Conservation (phyloP, 192 early-diverging fungal genomes). For the Glomus cerebriforme region DNA sequence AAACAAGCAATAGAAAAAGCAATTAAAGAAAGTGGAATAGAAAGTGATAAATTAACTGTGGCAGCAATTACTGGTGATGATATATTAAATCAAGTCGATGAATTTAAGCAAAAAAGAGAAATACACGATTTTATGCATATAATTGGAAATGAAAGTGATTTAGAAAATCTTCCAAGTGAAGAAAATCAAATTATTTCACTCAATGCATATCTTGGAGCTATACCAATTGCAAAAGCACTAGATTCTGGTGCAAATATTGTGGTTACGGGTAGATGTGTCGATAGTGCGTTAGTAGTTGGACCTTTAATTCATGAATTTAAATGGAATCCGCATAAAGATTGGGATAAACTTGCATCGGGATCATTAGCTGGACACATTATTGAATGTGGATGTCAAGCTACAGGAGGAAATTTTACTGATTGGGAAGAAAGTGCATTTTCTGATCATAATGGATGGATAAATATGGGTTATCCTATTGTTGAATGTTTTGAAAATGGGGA, state of each 20-base stretch:
- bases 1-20: slow-evolving; percentile 63
- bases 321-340: slow-evolving; percentile 53
- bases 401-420: slow-evolving; percentile 72
- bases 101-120: slow-evolving; percentile 36
- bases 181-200: slow-evolving; percentile 59
- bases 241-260: slow-evolving; percentile 61
- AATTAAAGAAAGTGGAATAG: slow-evolving; percentile 47
- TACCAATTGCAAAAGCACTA: slow-evolving; percentile 56
- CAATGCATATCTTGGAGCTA: slow-evolving; percentile 66
- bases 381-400: slow-evolving; percentile 70
- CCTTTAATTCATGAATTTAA: slow-evolving; percentile 64
- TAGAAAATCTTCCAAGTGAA: slow-evolving; percentile 51
- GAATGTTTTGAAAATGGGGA: slow-evolving; percentile 57
- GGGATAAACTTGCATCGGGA: slow-evolving; percentile 60
- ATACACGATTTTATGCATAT: slow-evolving; percentile 44
- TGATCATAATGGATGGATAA: slow-evolving; percentile 54
- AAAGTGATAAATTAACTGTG: slow-evolving; percentile 40
- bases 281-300: slow-evolving; percentile 65
- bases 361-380: slow-evolving; percentile 70
- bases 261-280: slow-evolving; percentile 68
- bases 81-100: slow-evolving; percentile 41
- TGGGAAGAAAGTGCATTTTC: slow-evolving; percentile 59
- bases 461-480: slow-evolving; percentile 72
- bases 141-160: slow-evolving; percentile 43
- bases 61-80: slow-evolving; percentile 69